Evolutionary conservation across 208 protist species (phyloP), one percentile per base, ranked within the genome.

Genomic region (Angomonas ambiguus): DNA sequence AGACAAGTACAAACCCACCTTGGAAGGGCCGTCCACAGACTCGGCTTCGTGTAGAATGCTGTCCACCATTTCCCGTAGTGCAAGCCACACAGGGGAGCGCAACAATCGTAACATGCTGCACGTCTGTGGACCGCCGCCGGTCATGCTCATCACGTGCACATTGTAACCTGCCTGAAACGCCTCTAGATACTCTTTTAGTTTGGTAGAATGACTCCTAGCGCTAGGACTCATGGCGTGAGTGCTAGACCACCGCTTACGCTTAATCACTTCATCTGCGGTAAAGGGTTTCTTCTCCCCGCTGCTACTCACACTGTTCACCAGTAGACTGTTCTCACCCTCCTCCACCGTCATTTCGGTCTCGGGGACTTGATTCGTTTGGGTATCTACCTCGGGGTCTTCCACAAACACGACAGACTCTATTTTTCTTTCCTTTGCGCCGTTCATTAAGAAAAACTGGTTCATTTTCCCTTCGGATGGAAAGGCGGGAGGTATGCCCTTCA

Each of bases 1-100:
- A 27, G 79, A 85, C 24, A 85, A 22, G 51, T 74, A 85, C 20
- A 85, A 59, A 2, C 53, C n/a, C 35, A 25, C n/a, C 35, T 41
- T 41, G 35, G 35, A 41, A 22, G 25, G 3, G 16, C 10, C 20
- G 6, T n/a, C 41, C 11, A 2, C 33, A 16, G 60, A 24, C 6
- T 59, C 31, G 18, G 13, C 42, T 16, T 51, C 42, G 56, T 25
- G 35, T 41, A 35, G 35, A n/a, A 58, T n/a, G 13, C 51, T 38
- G 10, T 51, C 64, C 6, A 76, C 71, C 53, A 85, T 62, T 30
- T 66, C 59, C 2, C 28, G 34, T 27, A 81, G 55, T 31, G 59
- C 58, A 0, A 48, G 20, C 79, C 79, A 81, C 1, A 79, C 38
- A 4, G 79, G 75, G 2, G 69, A 74, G 1, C 48, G 59, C 33